phyloP scores from a whole-genome alignment of 257 asterid genomes.

The Plectranthus barbatus region DNA sequence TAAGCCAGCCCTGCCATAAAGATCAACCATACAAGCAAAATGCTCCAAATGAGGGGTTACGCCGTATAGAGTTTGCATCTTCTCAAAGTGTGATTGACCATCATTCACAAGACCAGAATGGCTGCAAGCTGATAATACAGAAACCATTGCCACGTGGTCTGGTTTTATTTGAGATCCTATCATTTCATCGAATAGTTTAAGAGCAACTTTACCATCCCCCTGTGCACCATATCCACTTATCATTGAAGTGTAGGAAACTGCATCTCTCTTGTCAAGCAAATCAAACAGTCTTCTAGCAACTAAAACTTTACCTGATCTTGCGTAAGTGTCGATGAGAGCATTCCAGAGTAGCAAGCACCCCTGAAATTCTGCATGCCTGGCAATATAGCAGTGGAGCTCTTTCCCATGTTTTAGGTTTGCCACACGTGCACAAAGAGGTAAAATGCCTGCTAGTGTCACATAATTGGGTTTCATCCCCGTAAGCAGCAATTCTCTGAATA shows the following conservation, averaged over 20 bases:
- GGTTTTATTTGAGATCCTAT: conserved; percentile 46
- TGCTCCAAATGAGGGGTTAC: conserved; percentile 60
- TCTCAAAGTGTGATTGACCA: conserved; percentile 50
- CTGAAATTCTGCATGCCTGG: conserved; percentile 39
- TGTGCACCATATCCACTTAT: conserved; percentile 76
- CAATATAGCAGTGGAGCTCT: conserved; percentile 72
- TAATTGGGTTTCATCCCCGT: conserved; percentile 51
- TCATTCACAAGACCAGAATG: conserved; percentile 73
- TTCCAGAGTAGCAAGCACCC: conserved; percentile 56
- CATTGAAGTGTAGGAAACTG: conserved; percentile 74
- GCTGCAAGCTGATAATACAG: conserved; percentile 76
- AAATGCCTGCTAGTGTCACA: conserved; percentile 70
- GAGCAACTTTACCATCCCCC: conserved; percentile 64
- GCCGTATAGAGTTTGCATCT: conserved; percentile 49
- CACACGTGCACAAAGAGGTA: conserved; percentile 77
- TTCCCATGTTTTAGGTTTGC: conserved; percentile 72
- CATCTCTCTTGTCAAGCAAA: conserved; percentile 53
- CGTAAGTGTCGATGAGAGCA: conserved; percentile 71
- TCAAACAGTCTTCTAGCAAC: conserved; percentile 60
- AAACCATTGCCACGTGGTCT: conserved; percentile 69
- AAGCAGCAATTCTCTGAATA: conserved; percentile 55
- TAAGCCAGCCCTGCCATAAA: conserved; percentile 76
- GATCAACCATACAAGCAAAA: conserved; percentile 80
- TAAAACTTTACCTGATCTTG: conserved; percentile 69
- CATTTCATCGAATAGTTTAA: conserved; percentile 65